phyloP scores from a whole-genome alignment of 768 basidiomycete genomes.

The Russula earlei region DNA sequence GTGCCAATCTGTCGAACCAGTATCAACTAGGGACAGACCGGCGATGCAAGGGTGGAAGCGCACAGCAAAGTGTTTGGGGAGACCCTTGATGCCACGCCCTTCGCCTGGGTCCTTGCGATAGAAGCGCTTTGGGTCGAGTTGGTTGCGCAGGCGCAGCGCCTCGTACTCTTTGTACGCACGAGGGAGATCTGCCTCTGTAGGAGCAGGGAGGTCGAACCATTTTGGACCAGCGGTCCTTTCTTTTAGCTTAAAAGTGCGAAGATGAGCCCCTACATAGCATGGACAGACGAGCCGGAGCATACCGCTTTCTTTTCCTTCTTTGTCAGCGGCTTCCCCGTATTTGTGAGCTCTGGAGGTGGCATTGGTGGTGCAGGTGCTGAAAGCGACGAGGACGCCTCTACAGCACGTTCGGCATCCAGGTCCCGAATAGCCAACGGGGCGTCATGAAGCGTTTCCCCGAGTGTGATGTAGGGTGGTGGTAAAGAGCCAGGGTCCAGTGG shows the following conservation, averaged over 20 bases:
- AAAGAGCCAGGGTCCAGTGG: conserved; percentile 55
- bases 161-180: conserved; percentile 78
- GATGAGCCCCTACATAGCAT: neutral
- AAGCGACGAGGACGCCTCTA: conserved; percentile 40
- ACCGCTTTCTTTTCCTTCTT: conserved; percentile 69
- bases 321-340: conserved; percentile 57
- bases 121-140: conserved; percentile 88
- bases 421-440: conserved; percentile 45
- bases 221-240: conserved; percentile 64
- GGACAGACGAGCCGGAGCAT: conserved; percentile 19
- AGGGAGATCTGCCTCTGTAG: conserved; percentile 69
- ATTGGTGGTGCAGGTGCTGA: conserved; percentile 50
- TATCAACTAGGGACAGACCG: conserved; percentile 12
- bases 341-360: conserved; percentile 49
- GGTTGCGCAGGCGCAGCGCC: conserved; percentile 75
- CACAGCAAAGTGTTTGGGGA: conserved; percentile 89
- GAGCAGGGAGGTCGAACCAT: conserved; percentile 87
- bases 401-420: conserved; percentile 47
- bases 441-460: conserved; percentile 35
- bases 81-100: conserved; percentile 71
- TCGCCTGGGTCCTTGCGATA: conserved; percentile 83
- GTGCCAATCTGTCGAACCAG: conserved; percentile 56
- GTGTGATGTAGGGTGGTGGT: conserved; percentile 54
- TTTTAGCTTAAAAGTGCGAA: conserved; percentile 40
- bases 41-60: conserved; percentile 22